Percentiles rank a stretch among this genome's conserved stretches.
Conservation (phyloP, 2,329 filamentous ascomycete genomes). For the Cadophora gregata region DNA sequence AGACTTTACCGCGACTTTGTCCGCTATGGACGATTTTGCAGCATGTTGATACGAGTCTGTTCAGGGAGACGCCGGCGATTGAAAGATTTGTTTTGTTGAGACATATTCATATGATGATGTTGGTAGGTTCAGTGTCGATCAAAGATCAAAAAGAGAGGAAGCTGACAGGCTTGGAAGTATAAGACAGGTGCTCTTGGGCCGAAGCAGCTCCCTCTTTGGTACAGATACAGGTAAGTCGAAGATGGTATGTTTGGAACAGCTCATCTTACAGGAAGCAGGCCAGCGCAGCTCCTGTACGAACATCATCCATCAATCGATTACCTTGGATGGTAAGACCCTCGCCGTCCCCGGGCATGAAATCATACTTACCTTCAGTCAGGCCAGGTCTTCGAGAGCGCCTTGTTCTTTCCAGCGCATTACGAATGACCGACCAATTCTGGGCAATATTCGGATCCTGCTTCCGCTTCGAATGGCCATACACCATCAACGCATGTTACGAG, state of each 20-base stretch:
- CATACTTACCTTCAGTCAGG: neutral
- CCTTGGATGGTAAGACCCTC: neutral
- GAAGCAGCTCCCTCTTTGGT: neutral
- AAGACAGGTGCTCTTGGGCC: constrained; percentile 10
- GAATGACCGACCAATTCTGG: constrained; percentile 15
- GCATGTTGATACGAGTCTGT: constrained; percentile 6
- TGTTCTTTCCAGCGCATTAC: neutral
- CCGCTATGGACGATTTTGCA: constrained; percentile 6
- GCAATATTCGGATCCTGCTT: constrained; percentile 11
- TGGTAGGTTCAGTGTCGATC: neutral
- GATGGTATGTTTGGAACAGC: too few species aligned
- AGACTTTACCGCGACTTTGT: neutral
- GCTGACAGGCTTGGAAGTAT: neutral
- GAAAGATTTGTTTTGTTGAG: constrained; percentile 11
- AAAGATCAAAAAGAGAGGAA: neutral
- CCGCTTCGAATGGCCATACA: constrained; percentile 10
- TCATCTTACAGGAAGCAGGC: neutral
- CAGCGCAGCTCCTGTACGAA: constrained; percentile 11
- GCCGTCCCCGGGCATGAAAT: neutral
- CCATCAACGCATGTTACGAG: constrained; percentile 12
- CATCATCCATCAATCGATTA: constrained; percentile 13
- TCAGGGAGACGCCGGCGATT: constrained; percentile 2
- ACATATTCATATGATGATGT: constrained; percentile 13
- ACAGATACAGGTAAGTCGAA: constrained; percentile 1
- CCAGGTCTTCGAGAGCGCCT: constrained; percentile 11